Base-by-base conservation (phyloP, 768 basidiomycete species). In the Hygrophoropsis aurantiaca region DNA sequence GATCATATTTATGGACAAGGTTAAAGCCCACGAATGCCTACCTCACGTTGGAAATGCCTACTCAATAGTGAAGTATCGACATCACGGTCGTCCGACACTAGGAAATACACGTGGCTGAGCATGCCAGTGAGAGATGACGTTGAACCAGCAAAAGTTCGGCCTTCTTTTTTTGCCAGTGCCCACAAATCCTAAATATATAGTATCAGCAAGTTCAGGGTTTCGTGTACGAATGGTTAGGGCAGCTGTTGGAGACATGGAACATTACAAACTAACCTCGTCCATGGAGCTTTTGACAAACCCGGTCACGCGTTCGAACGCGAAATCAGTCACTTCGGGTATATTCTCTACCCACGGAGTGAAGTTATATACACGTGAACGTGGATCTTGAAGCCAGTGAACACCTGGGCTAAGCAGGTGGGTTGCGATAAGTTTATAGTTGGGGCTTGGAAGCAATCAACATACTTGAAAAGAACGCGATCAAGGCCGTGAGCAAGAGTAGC, bases 51-150 rank as follows among this genome's bases (percentile, higher is more conserved):
- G 59, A 91, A 97, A 2, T 69, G 71, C 11, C 65, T 63, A 56
- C 85, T 89, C 36, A 97, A 64, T 19, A 68, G 70, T 5, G 72
- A 68, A 2, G 77, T 77, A 59, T 94, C 81, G 20, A 92, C 76
- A 0, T 68, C 65, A 57, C 81, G 86, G 53, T 85, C 78, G 16
- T 79, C 79, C 19, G 90, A 93, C 4, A 97, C 72, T 15, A 93
- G 74, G 59, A 92, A 91, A 61, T 97, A 98, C 15, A 95, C 81
- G 40, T 97, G 93, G 36, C 81, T 75, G 35, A 97, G 73, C 57
- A 94, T 81, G 27, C 87, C 84, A 0, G 91, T 85, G 42, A 97
- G 65, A 1, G 91, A 93, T 7, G 93, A 95, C 0, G 94, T 98
- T 3, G 91, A 94, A 3, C 94, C 95, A 2, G 80, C 80, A 61